phyloP scores from a whole-genome alignment of 1,139 yeast species.

The Yamadazyma diddensiae region DNA sequence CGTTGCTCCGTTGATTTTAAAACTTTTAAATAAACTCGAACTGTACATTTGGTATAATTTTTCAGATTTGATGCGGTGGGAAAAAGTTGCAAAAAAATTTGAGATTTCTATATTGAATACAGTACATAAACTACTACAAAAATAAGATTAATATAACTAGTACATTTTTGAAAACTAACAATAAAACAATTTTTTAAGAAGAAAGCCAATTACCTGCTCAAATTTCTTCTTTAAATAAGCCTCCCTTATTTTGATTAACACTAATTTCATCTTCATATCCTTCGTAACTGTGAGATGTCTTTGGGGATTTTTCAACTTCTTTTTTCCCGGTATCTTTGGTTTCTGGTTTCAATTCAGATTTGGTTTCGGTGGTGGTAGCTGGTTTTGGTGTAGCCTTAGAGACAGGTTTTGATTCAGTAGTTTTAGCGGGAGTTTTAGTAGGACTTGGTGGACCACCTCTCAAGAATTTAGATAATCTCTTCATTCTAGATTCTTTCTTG shows the following conservation, averaged over 20 bases:
- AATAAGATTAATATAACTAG: not conserved
- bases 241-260: conserved; percentile 29
- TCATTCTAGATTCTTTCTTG: conserved; percentile 10
- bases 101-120: conserved; percentile 1
- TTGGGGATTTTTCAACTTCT: conserved; percentile 10
- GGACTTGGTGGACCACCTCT: conserved; percentile 7
- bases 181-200: not conserved
- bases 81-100: not conserved
- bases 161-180: not conserved
- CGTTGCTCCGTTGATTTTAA: conserved; percentile 37
- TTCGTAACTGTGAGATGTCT: conserved; percentile 13
- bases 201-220: conserved; percentile 12
- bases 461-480: conserved; percentile 16
- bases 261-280: conserved; percentile 31
- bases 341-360: conserved; percentile 6
- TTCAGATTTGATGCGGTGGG: not conserved
- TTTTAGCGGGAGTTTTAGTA: conserved; percentile 1
- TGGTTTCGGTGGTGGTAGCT: not conserved
- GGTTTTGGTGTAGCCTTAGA: not conserved
- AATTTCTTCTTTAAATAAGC: conserved; percentile 46
- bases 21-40: conserved; percentile 15
- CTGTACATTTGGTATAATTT: not conserved
- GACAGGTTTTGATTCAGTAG: conserved; percentile 2
- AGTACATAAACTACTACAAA: conserved; percentile 2
- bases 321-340: conserved; percentile 7